Conservation (phyloP, 768 basidiomycete genomes). For the Pisolithus albus region DNA sequence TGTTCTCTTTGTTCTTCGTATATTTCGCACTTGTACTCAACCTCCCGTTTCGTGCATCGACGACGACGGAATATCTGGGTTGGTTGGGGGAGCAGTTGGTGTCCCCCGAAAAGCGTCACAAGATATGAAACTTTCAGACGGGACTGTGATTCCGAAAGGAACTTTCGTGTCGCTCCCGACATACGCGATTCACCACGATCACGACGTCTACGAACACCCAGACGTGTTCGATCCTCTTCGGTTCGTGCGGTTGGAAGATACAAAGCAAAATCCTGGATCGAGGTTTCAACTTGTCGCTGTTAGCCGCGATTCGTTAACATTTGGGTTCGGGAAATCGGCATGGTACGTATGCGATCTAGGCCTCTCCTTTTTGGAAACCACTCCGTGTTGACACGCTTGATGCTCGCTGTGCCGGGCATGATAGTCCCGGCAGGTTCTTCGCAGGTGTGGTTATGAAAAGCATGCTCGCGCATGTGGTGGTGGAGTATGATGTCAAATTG, state of each 20-base stretch:
- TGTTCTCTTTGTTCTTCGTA: not conserved
- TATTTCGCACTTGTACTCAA: not conserved
- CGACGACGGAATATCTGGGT: no score
- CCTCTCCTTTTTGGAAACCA: not conserved
- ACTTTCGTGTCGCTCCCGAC: slow-evolving; percentile 20
- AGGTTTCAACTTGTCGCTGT: slow-evolving; percentile 34
- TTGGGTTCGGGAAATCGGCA: slow-evolving; percentile 29
- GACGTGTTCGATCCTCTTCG: slow-evolving; percentile 42
- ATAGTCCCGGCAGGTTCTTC: slow-evolving; percentile 38
- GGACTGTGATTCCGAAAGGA: slow-evolving; percentile 31
- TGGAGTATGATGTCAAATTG: slow-evolving; percentile 36
- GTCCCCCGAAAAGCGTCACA: slow-evolving; percentile 28
- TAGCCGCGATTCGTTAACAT: slow-evolving; percentile 27
- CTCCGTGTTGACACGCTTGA: not conserved
- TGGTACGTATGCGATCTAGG: slow-evolving; percentile 13
- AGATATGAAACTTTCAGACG: slow-evolving; percentile 33
- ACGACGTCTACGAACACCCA: slow-evolving; percentile 27
- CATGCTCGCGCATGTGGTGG: slow-evolving; percentile 35
- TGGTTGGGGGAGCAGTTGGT: slow-evolving; percentile 10
- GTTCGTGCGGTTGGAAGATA: slow-evolving; percentile 34
- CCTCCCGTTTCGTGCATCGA: no score
- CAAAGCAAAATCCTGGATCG: slow-evolving; percentile 19
- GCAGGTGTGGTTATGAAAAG: slow-evolving; percentile 37
- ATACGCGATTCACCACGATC: slow-evolving; percentile 15
- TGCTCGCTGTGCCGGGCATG: no score